phyloP scores from a whole-genome alignment of 164 flowering plant species.

The Protea cynaroides region DNA sequence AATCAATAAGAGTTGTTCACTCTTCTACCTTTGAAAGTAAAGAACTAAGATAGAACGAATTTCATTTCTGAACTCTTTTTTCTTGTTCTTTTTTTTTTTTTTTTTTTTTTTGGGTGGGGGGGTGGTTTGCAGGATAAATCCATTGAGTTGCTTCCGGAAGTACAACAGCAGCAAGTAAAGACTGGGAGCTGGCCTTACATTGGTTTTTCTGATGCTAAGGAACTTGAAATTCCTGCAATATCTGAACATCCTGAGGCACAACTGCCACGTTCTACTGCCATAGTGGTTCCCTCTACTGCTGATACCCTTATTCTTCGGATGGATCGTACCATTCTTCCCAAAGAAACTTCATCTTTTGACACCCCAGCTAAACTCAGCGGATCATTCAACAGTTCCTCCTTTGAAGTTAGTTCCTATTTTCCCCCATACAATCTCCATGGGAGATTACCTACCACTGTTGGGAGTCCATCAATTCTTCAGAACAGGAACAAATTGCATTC shows the following conservation, averaged over 20 bases:
- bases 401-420: constrained; percentile 17
- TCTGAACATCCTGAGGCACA: constrained; percentile 20
- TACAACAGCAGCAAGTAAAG: constrained; percentile 53
- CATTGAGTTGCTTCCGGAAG: constrained; percentile 74
- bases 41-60: neutral
- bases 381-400: constrained; percentile 11
- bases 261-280: constrained; percentile 25
- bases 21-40: neutral
- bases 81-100: neutral
- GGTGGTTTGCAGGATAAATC: constrained; percentile 48
- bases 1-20: neutral
- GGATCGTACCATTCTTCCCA: constrained; percentile 16
- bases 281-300: constrained; percentile 24
- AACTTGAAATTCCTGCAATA: constrained; percentile 26
- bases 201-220: constrained; percentile 18
- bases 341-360: constrained; percentile 25
- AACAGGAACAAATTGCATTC: constrained; percentile 5
- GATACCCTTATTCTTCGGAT: constrained; percentile 23
- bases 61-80: constrained; percentile 6
- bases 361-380: constrained; percentile 26
- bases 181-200: constrained; percentile 40
- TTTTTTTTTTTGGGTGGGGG: too few relatives aligned
- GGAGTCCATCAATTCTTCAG: constrained; percentile 11
- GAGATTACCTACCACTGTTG: constrained; percentile 19
- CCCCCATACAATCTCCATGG: constrained; percentile 31